Evolutionary conservation across 345 rosid genomes (phyloP).

Genomic region (Pistacia vera): DNA sequence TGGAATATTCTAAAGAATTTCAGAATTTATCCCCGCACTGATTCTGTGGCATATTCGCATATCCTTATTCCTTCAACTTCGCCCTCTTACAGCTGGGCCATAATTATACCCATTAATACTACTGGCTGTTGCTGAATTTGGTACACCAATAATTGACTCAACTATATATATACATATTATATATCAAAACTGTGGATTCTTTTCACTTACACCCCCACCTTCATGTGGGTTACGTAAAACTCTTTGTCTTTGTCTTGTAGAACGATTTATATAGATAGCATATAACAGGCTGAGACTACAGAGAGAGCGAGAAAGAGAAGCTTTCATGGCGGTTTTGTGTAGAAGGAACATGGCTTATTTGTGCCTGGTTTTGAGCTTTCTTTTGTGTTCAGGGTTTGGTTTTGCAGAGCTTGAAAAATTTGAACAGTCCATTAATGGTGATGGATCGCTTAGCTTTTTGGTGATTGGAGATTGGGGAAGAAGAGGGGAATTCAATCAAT

Average conservation of each 20-base stretch:
- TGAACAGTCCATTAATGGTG: conserved; percentile 45
- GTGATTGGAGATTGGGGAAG: conserved; percentile 92
- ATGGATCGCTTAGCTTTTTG: conserved; percentile 62
- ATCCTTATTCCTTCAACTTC: neutral
- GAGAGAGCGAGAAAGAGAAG: neutral
- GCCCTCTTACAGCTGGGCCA: neutral
- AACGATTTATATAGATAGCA: no score
- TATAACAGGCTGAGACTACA: no score
- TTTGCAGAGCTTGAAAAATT: conserved; percentile 55
- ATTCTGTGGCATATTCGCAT: conserved; percentile 31
- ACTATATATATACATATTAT: no score
- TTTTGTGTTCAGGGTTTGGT: conserved; percentile 12
- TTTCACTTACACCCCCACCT: no score
- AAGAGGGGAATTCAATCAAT: conserved; percentile 68
- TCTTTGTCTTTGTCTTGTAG: no score
- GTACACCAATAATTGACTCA: no score
- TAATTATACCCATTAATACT: no score
- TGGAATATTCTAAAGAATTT: neutral
- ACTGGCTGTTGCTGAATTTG: no score
- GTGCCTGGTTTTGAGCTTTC: no score
- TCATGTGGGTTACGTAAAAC: no score
- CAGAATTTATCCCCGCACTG: neutral
- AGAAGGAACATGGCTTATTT: no score
- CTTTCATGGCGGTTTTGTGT: neutral
- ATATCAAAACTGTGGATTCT: no score